phyloP scores from a whole-genome alignment of 2,329 filamentous ascomycete genomes.

The Aspergillus udagawae region DNA sequence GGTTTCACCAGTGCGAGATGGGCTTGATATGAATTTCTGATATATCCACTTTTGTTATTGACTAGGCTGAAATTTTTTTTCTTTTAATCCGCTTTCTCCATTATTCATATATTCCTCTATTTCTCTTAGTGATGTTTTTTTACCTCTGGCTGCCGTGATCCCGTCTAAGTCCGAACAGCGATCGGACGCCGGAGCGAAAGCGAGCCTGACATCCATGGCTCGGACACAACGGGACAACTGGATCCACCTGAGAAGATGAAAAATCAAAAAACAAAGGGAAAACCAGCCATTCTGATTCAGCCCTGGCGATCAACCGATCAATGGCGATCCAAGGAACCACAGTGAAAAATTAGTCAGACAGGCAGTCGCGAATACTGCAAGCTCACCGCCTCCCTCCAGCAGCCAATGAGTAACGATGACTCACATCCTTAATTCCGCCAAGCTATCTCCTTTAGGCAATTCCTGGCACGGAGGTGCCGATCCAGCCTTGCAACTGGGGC shows the following conservation, averaged over 20 bases:
- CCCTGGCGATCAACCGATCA: constrained; percentile 4
- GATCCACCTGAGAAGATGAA: not conserved
- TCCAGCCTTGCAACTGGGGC: not conserved
- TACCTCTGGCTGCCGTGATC: constrained; percentile 4
- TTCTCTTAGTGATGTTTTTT: constrained; percentile 7
- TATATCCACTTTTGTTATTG: constrained; percentile 19
- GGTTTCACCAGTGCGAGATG: constrained; percentile 1
- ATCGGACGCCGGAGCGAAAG: constrained; percentile 8
- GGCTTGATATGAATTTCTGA: constrained; percentile 12
- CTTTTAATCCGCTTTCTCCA: constrained; percentile 2
- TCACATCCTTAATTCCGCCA: constrained; percentile 9
- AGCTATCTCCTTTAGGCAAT: constrained; percentile 5
- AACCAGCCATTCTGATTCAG: constrained; percentile 8
- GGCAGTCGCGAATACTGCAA: not conserved
- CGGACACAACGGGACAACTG: not conserved
- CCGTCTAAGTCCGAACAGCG: constrained; percentile 10
- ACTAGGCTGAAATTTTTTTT: constrained; percentile 7
- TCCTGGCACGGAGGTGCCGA: not conserved
- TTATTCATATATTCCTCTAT: constrained; percentile 1
- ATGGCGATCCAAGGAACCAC: constrained; percentile 1
- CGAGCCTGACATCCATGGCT: constrained; percentile 1
- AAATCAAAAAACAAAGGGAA: constrained; percentile 5
- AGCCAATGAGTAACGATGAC: constrained; percentile 13
- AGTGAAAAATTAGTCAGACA: not conserved
- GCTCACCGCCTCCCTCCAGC: constrained; percentile 12